These are phyloP conservation scores for Citrus sinensis DNA, from an alignment of 345 rosid genomes.

Conservation along the genomic window DNA sequence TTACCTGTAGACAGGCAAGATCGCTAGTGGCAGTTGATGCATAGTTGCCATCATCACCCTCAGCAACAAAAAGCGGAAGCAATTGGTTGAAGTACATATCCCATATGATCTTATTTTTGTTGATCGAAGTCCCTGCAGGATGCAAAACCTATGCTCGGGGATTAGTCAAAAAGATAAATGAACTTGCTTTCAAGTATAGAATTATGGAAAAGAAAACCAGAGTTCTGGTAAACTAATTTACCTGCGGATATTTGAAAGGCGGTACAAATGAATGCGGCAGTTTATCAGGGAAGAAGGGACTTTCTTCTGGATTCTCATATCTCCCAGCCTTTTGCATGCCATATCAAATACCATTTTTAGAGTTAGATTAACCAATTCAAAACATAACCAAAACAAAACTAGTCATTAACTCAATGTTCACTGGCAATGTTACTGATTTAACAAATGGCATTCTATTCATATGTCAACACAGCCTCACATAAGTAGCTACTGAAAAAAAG, in stretches of 20 bases:
- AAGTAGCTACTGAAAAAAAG: neutral
- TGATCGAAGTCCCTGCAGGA: constrained; percentile 53
- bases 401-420: neutral
- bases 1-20: constrained; percentile 76
- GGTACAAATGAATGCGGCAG: constrained; percentile 47
- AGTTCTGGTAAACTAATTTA: constrained; percentile 14
- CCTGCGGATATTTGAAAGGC: constrained; percentile 43
- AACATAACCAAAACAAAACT: neutral
- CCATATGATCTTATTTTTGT: constrained; percentile 63
- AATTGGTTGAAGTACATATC: constrained; percentile 58
- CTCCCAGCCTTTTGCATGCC: constrained; percentile 58
- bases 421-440: neutral
- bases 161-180: constrained; percentile 4
- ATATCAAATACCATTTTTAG: neutral
- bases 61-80: constrained; percentile 63
- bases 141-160: constrained; percentile 46
- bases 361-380: neutral
- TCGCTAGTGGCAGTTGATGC: constrained; percentile 66
- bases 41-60: constrained; percentile 84
- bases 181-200: neutral
- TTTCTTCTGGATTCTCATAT: constrained; percentile 77
- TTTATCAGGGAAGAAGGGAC: constrained; percentile 68
- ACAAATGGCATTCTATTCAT: neutral
- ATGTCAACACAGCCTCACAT: neutral
- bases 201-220: neutral